These are phyloP conservation scores for Fusarium oxysporum DNA, from an alignment of 2,329 filamentous ascomycete genomes.

Conservation along the genomic window DNA sequence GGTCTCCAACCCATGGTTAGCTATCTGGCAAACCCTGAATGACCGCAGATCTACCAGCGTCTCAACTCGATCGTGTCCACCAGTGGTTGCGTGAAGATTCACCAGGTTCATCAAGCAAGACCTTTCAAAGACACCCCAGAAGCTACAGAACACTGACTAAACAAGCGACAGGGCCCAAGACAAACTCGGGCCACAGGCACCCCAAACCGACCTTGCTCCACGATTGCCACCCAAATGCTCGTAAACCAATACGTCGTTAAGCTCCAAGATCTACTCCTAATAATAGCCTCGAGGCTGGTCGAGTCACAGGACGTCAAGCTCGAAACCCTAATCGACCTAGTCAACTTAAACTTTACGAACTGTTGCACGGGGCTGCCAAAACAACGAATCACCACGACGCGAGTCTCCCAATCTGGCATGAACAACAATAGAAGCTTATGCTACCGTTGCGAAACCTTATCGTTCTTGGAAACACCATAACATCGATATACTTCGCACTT, in stretches of 20 bases:
- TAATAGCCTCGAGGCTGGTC: not conserved
- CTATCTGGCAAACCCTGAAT: not conserved
- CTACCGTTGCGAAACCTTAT: not conserved
- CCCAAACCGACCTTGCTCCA: not conserved
- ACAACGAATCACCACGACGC: not conserved
- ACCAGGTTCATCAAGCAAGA: not conserved
- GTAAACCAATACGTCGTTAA: rapidly evolving
- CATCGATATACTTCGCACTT: not conserved
- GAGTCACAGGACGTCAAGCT: not conserved
- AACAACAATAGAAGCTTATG: not conserved
- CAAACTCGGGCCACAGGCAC: not conserved
- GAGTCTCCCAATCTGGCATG: not conserved
- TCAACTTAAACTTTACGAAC: not conserved
- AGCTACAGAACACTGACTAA: not conserved
- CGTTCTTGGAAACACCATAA: not conserved
- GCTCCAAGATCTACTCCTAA: not conserved
- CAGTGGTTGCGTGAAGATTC: too few species aligned
- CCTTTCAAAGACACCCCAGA: not conserved
- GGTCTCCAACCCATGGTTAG: not conserved
- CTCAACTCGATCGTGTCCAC: not conserved
- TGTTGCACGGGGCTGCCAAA: not conserved
- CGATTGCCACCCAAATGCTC: not conserved
- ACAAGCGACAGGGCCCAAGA: not conserved
- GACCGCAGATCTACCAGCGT: not conserved
- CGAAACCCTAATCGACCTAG: not conserved